phyloP scores from a whole-genome alignment of 805 yeast species.

The Ogataea glucozyma region DNA sequence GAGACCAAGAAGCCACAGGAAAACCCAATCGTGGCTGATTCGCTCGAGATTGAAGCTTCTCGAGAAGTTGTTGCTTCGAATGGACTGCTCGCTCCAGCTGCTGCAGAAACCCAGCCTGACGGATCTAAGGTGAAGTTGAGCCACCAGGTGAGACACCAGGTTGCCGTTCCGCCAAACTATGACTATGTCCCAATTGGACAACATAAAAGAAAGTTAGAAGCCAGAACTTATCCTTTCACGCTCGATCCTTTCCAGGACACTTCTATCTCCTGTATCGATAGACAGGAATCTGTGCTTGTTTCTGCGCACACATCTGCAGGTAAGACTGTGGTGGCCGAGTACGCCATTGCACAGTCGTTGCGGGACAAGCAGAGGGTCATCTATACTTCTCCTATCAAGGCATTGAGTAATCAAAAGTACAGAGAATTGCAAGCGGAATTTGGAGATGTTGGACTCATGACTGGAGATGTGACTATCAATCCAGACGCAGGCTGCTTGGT shows the following conservation, averaged over 20 bases:
- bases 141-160: slow-evolving; percentile 97
- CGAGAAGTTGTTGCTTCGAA: slow-evolving; percentile 83
- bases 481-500: slow-evolving; percentile 98
- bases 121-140: slow-evolving; percentile 58
- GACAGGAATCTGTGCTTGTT: slow-evolving; percentile 91
- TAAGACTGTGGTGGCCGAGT: slow-evolving; percentile 95
- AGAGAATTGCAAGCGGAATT: slow-evolving; percentile 90
- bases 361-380: slow-evolving; percentile 91
- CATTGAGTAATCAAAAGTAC: slow-evolving; percentile 90
- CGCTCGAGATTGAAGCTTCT: slow-evolving; percentile 85
- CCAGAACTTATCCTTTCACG: slow-evolving; percentile 87
- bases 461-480: slow-evolving; percentile 98
- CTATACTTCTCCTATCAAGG: slow-evolving; percentile 94
- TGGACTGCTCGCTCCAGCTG: slow-evolving; percentile 54
- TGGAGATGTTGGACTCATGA: slow-evolving; percentile 97
- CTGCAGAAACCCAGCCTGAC: slow-evolving; percentile 30
- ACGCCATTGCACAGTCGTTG: slow-evolving; percentile 94
- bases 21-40: slow-evolving; percentile 79
- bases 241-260: slow-evolving; percentile 98
- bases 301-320: slow-evolving; percentile 99
- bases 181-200: slow-evolving; percentile 86
- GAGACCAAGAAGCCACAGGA: slow-evolving; percentile 31
- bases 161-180: slow-evolving; percentile 90
- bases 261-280: slow-evolving; percentile 91
- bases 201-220: slow-evolving; percentile 76